phyloP scores from a whole-genome alignment of 2,329 filamentous ascomycete genomes.

The Penicillium sp. region DNA sequence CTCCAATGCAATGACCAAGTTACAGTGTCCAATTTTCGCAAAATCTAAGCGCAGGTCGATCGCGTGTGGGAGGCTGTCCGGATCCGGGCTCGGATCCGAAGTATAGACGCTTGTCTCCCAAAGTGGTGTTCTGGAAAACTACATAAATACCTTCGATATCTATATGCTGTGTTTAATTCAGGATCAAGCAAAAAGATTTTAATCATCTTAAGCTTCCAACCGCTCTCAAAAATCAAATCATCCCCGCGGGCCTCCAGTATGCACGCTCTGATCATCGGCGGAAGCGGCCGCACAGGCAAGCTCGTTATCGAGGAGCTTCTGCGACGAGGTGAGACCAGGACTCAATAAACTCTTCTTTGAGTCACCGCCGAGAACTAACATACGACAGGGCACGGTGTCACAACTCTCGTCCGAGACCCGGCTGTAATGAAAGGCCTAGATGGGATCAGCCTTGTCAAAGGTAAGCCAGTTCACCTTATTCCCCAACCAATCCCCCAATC shows the following conservation, averaged over 20 bases:
- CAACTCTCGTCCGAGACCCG: conserved; percentile 43
- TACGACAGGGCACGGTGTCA: conserved; percentile 36
- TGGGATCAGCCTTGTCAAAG: conserved; percentile 24
- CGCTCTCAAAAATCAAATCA: not conserved
- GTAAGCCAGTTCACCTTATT: conserved; percentile 3
- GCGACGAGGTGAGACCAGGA: conserved; percentile 24
- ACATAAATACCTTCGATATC: too few species aligned
- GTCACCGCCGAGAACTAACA: not conserved
- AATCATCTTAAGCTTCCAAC: too few species aligned
- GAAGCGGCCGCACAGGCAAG: conserved; percentile 48
- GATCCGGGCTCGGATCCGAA: too few species aligned
- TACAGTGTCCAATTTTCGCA: not conserved
- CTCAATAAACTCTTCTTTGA: not conserved
- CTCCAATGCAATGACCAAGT: too few species aligned
- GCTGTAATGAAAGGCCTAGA: conserved; percentile 23
- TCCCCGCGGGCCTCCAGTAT: conserved; percentile 3
- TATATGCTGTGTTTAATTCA: too few species aligned
- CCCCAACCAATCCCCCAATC: not conserved
- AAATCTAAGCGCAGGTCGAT: not conserved
- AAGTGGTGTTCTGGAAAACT: too few species aligned
- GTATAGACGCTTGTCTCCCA: too few species aligned
- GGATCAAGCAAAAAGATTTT: too few species aligned
- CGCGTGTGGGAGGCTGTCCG: too few species aligned
- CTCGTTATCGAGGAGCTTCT: conserved; percentile 46
- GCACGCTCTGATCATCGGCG: conserved; percentile 46